Percentiles rank a stretch among this genome's conserved stretches.
phyloP scores from a whole-genome alignment of 192 early-diverging fungal species.

The Thoreauomyces humboldtii region DNA sequence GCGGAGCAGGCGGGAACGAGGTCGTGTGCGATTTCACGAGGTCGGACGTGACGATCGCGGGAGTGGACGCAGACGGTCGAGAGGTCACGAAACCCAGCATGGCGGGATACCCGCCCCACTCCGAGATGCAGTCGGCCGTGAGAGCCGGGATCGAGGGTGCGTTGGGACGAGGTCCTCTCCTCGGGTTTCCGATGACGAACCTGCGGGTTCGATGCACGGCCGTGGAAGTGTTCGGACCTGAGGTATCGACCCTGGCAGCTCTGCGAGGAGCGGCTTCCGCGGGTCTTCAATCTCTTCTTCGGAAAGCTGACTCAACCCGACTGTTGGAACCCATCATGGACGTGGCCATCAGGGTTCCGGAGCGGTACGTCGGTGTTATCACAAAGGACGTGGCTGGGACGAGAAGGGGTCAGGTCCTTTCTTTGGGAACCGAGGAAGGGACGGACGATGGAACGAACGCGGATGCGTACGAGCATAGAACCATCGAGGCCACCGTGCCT shows the following conservation, averaged over 20 bases:
- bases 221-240: slow-evolving; percentile 25
- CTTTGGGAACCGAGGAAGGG: slow-evolving; percentile 39
- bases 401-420: slow-evolving; percentile 68
- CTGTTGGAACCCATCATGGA: slow-evolving; percentile 86
- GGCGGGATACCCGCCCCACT: background rate
- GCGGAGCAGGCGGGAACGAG: slow-evolving; percentile 13
- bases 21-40: background rate
- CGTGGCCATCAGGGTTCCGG: slow-evolving; percentile 66
- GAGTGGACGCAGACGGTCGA: background rate
- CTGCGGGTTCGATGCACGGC: slow-evolving; percentile 26
- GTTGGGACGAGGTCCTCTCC: slow-evolving; percentile 70
- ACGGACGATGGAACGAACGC: slow-evolving; percentile 27
- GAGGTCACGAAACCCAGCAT: background rate
- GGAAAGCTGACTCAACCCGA: background rate
- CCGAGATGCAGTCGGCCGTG: slow-evolving; percentile 48
- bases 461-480: slow-evolving; percentile 16
- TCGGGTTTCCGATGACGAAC: slow-evolving; percentile 74
- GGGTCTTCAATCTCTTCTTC: slow-evolving; percentile 51
- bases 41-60: background rate
- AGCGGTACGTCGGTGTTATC: slow-evolving; percentile 70
- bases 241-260: slow-evolving; percentile 33
- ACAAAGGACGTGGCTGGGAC: slow-evolving; percentile 78
- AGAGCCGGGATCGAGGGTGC: slow-evolving; percentile 65
- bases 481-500: slow-evolving; percentile 47
- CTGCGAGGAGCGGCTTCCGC: slow-evolving; percentile 46